These are phyloP conservation scores for Monosporascus sp. DNA, from an alignment of 2,329 filamentous ascomycete species.

Conservation along the genomic window DNA sequence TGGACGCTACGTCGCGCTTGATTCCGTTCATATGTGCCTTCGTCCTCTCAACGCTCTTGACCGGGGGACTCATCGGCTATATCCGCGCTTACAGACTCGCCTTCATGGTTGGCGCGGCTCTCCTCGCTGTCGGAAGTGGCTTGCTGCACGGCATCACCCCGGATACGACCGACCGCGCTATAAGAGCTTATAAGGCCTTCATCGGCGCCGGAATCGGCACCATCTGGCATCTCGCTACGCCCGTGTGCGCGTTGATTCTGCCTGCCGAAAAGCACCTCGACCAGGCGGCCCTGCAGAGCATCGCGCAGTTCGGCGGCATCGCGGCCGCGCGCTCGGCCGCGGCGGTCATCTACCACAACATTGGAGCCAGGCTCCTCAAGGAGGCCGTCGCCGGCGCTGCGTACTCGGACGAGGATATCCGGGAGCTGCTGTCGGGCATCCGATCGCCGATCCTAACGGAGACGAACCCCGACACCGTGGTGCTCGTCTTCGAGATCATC, in stretches of 20 bases:
- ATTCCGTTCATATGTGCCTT: slow-evolving; percentile 41
- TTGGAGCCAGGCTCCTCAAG: slow-evolving; percentile 18
- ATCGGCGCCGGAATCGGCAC: slow-evolving; percentile 28
- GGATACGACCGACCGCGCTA: slow-evolving; percentile 17
- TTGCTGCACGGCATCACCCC: slow-evolving; percentile 22
- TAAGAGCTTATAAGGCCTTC: slow-evolving; percentile 27
- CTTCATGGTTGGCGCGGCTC: slow-evolving; percentile 24
- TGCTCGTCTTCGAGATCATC: slow-evolving; percentile 15
- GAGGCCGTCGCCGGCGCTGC: slow-evolving; percentile 9
- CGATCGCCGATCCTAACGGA: slow-evolving; percentile 16
- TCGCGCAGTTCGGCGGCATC: slow-evolving; percentile 26
- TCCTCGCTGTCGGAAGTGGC: slow-evolving; percentile 22
- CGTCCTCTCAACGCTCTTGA: slow-evolving; percentile 53
- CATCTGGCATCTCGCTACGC: slow-evolving; percentile 26
- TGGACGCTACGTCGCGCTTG: slow-evolving; percentile 36
- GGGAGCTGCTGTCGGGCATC: slow-evolving; percentile 23
- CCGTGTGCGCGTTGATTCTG: slow-evolving; percentile 20
- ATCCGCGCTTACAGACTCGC: slow-evolving; percentile 33
- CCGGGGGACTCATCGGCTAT: slow-evolving; percentile 32
- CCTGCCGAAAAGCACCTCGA: slow-evolving; percentile 21
- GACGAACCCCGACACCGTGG: slow-evolving; percentile 10
- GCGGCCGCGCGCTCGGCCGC: slow-evolving; percentile 21
- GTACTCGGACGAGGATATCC: slow-evolving; percentile 19
- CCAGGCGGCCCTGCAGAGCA: slow-evolving; percentile 25
- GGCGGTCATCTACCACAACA: slow-evolving; percentile 26